A percentile compares a stretch with the other conserved stretches of the same genome.
Conservation (phyloP, 2,329 filamentous ascomycete genomes). For the Monilinia aucupariae region DNA sequence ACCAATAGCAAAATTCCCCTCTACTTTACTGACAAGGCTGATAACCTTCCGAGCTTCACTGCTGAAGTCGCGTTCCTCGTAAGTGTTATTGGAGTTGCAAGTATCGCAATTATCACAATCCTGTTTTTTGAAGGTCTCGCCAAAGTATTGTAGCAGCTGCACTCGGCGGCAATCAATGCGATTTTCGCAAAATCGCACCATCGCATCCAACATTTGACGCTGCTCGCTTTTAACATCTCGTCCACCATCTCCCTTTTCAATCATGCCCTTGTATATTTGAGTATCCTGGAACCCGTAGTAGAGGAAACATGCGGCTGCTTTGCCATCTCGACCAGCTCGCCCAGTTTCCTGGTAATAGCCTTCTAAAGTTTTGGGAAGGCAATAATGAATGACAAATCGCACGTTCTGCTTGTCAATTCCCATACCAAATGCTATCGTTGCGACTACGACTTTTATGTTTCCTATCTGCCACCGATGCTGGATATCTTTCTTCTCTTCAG, state of each 20-base stretch:
- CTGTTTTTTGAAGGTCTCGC: conserved; percentile 68
- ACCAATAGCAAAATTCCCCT: conserved; percentile 61
- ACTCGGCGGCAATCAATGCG: conserved; percentile 78
- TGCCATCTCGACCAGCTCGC: conserved; percentile 85
- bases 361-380: conserved; percentile 88
- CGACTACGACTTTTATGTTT: conserved; percentile 80
- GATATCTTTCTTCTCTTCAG: conserved; percentile 61
- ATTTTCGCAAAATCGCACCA: conserved; percentile 87
- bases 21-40: conserved; percentile 55
- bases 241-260: conserved; percentile 72
- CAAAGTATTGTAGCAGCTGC: conserved; percentile 91
- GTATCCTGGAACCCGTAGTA: conserved; percentile 82
- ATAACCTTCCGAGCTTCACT: conserved; percentile 67
- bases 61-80: conserved; percentile 71
- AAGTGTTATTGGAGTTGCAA: conserved; percentile 67
- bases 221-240: conserved; percentile 78
- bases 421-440: conserved; percentile 98
- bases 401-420: conserved; percentile 99
- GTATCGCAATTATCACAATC: conserved; percentile 85
- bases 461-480: conserved; percentile 82
- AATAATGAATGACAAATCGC: conserved; percentile 91
- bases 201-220: conserved; percentile 74
- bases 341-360: conserved; percentile 99
- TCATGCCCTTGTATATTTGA: conserved; percentile 69
- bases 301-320: conserved; percentile 80